Evolutionary conservation across 495 filamentous ascomycete species (phyloP).

Genomic region (Penicillium cataractarum): DNA sequence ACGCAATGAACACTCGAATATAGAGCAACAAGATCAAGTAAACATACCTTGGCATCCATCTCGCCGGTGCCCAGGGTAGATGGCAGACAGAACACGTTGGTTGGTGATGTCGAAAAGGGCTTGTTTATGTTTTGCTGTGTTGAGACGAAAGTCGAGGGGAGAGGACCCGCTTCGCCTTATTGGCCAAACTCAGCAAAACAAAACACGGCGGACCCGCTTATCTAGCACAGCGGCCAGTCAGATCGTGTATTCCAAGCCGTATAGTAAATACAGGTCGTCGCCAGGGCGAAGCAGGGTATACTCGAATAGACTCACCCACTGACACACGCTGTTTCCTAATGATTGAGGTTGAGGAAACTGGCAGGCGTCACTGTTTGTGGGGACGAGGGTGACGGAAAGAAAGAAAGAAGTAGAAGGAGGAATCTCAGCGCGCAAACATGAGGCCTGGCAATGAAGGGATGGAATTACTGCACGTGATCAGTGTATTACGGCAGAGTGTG

Average conservation of each 20-base stretch:
- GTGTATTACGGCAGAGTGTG: too few species aligned
- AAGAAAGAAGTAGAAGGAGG: background rate
- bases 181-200: constrained; percentile 31
- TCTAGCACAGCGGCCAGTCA: constrained; percentile 4
- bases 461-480: background rate
- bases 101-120: constrained; percentile 12
- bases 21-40: background rate
- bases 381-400: background rate
- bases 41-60: constrained; percentile 52
- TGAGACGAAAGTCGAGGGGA: constrained; percentile 19
- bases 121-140: constrained; percentile 45
- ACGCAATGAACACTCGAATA: background rate
- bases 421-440: background rate
- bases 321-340: background rate
- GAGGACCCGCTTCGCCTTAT: constrained; percentile 19
- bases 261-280: background rate
- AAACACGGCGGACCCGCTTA: constrained; percentile 26
- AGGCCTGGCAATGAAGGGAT: background rate
- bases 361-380: too few species aligned
- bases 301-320: background rate
- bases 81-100: constrained; percentile 13
- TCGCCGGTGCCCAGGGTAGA: constrained; percentile 5
- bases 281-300: background rate
- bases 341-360: background rate
- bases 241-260: background rate